phyloP scores from a whole-genome alignment of 1,139 yeast species.

The Hansenula sp. region DNA sequence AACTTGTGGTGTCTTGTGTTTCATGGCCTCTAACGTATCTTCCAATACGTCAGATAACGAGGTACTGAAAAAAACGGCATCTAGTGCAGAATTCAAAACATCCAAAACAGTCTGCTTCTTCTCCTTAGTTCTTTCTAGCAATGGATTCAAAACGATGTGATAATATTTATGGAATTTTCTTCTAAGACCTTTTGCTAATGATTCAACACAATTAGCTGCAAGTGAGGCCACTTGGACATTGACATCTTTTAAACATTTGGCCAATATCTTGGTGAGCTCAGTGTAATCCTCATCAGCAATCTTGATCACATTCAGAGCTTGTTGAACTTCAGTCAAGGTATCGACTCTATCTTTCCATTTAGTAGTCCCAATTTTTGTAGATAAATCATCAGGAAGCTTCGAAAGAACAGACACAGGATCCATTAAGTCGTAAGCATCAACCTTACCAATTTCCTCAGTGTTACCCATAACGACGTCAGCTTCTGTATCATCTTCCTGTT shows the following conservation, averaged over 20 bases:
- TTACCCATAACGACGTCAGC: constrained; percentile 45
- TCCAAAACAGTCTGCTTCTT: constrained; percentile 77
- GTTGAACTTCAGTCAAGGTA: constrained; percentile 65
- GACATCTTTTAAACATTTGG: constrained; percentile 80
- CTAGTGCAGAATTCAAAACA: constrained; percentile 62
- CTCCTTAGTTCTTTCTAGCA: constrained; percentile 84
- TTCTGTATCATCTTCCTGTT: constrained; percentile 17
- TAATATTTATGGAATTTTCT: constrained; percentile 52
- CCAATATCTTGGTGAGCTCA: constrained; percentile 54
- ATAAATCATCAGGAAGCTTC: constrained; percentile 63
- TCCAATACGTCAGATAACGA: constrained; percentile 58
- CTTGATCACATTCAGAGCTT: constrained; percentile 44
- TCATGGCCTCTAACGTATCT: constrained; percentile 55
- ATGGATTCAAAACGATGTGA: constrained; percentile 50
- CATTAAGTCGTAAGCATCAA: constrained; percentile 53
- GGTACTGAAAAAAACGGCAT: constrained; percentile 52
- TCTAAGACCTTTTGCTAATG: constrained; percentile 66
- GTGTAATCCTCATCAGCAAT: constrained; percentile 65
- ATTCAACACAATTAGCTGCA: constrained; percentile 68
- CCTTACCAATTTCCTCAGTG: constrained; percentile 26
- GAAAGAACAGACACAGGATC: constrained; percentile 59
- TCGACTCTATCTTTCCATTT: constrained; percentile 95
- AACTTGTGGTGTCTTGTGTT: constrained; percentile 81
- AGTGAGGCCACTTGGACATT: constrained; percentile 83
- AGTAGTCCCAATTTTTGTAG: constrained; percentile 49